phyloP scores from a whole-genome alignment of 495 filamentous ascomycete species.

The Penicillium malachiteum region DNA sequence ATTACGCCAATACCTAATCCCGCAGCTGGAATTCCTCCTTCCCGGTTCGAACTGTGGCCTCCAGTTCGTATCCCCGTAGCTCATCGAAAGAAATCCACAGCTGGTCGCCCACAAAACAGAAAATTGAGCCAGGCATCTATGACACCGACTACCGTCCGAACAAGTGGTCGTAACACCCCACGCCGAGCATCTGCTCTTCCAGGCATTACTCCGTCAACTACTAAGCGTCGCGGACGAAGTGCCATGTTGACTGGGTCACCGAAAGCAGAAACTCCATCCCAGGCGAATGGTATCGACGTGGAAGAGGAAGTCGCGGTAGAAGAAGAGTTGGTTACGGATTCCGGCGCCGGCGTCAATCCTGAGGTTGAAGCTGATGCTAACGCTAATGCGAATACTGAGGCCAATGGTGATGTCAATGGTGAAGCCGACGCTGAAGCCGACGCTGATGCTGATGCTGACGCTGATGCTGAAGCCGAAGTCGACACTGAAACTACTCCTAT shows the following conservation, averaged over 20 bases:
- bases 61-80: conserved; percentile 60
- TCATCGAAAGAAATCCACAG: conserved; percentile 33
- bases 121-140: conserved; percentile 13
- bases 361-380: background rate
- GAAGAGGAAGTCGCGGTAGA: conserved; percentile 19
- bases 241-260: conserved; percentile 34
- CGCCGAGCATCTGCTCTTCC: conserved; percentile 32
- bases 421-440: background rate
- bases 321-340: conserved; percentile 8
- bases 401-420: background rate
- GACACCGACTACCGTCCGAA: conserved; percentile 33
- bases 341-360: background rate
- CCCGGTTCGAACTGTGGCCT: conserved; percentile 82
- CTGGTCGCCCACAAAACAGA: conserved; percentile 44
- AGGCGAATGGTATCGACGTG: conserved; percentile 18
- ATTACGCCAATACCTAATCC: conserved; percentile 22
- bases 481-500: no score
- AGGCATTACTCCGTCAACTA: conserved; percentile 26
- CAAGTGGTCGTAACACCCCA: conserved; percentile 40
- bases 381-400: background rate
- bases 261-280: conserved; percentile 19
- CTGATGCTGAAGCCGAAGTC: conserved; percentile 7
- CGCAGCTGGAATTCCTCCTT: conserved; percentile 63
- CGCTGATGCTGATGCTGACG: conserved; percentile 3
- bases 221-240: conserved; percentile 40